Conservation (phyloP, 805 yeast species). For the Scheffersomyces amazonensis region DNA sequence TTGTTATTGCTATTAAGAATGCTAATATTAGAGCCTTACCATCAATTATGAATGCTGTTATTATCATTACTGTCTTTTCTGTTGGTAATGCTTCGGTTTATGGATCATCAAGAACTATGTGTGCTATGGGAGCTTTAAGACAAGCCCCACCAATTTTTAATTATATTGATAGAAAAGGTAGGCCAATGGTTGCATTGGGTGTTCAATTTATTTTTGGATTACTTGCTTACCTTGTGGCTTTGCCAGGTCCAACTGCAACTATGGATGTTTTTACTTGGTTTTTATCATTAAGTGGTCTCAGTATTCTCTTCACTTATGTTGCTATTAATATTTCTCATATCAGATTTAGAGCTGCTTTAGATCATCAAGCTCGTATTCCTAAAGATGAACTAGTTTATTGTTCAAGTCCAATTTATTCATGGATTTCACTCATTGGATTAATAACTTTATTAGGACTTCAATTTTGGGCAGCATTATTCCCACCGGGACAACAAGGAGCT, state of each 20-base stretch:
- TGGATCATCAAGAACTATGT: conserved; percentile 30
- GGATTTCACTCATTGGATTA: conserved; percentile 27
- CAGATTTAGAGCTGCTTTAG: conserved; percentile 25
- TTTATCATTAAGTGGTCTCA: conserved; percentile 26
- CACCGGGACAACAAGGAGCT: conserved; percentile 21
- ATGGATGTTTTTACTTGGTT: conserved; percentile 30
- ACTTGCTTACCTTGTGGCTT: conserved; percentile 24
- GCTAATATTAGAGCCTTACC: conserved; percentile 30
- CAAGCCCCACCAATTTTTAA: conserved; percentile 26
- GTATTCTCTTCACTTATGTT: conserved; percentile 27
- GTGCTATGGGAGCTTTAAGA: conserved; percentile 28
- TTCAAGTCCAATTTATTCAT: conserved; percentile 31
- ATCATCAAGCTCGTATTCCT: conserved; percentile 17
- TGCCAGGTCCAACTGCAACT: conserved; percentile 19
- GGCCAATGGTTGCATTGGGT: conserved; percentile 25
- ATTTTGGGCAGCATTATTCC: conserved; percentile 39
- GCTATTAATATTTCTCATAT: conserved; percentile 29
- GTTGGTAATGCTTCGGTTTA: conserved; percentile 37
- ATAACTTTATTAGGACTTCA: conserved; percentile 27
- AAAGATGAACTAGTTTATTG: conserved; percentile 29
- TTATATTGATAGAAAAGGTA: conserved; percentile 27
- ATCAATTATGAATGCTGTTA: conserved; percentile 30
- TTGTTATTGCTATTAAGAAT: conserved; percentile 34
- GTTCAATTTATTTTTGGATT: conserved; percentile 25
- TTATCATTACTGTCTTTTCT: conserved; percentile 29